Percentiles rank a stretch among this genome's conserved stretches.
These are phyloP conservation scores for Dictyostelium purpureum DNA, from an alignment of 78 protist species.

Conservation along the genomic window DNA sequence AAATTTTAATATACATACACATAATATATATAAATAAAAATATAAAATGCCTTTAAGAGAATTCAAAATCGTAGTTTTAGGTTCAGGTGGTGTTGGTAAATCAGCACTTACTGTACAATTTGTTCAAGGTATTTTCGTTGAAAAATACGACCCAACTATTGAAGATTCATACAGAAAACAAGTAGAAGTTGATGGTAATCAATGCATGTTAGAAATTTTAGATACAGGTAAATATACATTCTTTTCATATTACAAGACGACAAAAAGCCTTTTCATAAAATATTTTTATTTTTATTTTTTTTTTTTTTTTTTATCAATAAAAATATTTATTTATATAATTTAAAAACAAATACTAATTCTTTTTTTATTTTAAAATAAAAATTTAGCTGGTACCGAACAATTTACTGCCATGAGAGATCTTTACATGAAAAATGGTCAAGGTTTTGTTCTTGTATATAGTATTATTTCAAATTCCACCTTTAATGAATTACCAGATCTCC, in stretches of 20 bases:
- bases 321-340: neutral
- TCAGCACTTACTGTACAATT: constrained; percentile 84
- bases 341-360: neutral
- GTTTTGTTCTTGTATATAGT: constrained; percentile 93
- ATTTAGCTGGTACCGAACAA: constrained; percentile 84
- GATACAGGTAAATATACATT: constrained; percentile 95
- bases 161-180: constrained; percentile 96
- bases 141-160: constrained; percentile 86
- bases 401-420: constrained; percentile 91
- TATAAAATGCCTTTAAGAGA: constrained; percentile 77
- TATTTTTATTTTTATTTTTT: neutral
- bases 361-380: neutral
- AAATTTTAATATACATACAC: neutral
- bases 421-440: constrained; percentile 92
- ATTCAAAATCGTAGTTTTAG: constrained; percentile 83
- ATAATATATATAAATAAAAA: neutral
- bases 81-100: constrained; percentile 88
- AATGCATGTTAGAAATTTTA: constrained; percentile 93
- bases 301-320: neutral
- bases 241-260: constrained; percentile 11
- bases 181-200: constrained; percentile 90
- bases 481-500: constrained; percentile 83
- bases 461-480: constrained; percentile 85
- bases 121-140: constrained; percentile 88
- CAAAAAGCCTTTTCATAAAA: neutral